phyloP scores from a whole-genome alignment of 2,329 filamentous ascomycete genomes.

The Fusarium pseudocircinatum region DNA sequence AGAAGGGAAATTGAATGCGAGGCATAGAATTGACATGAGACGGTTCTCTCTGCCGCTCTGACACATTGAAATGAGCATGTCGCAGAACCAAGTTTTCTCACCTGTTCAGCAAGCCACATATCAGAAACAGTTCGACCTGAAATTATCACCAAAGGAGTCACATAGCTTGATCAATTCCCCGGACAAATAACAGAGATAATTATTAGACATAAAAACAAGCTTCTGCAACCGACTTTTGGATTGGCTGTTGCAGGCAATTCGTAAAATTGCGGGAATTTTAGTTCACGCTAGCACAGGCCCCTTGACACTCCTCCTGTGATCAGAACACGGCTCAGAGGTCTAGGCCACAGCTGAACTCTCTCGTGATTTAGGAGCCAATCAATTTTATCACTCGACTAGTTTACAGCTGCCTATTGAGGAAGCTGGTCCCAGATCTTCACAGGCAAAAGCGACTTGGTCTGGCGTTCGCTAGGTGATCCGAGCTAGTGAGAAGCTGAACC shows the following conservation, averaged over 20 bases:
- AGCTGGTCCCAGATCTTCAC: not conserved
- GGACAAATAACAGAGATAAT: not conserved
- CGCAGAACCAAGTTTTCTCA: not conserved
- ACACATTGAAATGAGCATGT: not conserved
- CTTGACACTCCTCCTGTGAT: not conserved
- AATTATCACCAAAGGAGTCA: not conserved
- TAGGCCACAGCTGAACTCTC: not conserved
- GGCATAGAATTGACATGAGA: not conserved
- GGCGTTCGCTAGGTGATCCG: not conserved
- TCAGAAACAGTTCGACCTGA: not conserved
- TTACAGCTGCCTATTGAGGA: conserved; percentile 1
- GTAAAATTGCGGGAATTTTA: not conserved
- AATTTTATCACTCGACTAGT: not conserved
- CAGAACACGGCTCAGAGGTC: not conserved
- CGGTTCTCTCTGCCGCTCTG: not conserved
- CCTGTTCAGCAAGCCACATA: not conserved
- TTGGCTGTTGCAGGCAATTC: not conserved
- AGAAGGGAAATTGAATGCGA: not conserved
- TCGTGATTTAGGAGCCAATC: not conserved
- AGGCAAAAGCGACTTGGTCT: not conserved
- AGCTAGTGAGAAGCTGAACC: not conserved
- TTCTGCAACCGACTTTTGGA: not conserved
- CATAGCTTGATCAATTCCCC: not conserved
- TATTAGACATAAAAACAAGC: not conserved
- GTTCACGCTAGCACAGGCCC: not conserved